phyloP scores from a whole-genome alignment of 352 stramenopile species.

The Globisporangium nodosum region DNA sequence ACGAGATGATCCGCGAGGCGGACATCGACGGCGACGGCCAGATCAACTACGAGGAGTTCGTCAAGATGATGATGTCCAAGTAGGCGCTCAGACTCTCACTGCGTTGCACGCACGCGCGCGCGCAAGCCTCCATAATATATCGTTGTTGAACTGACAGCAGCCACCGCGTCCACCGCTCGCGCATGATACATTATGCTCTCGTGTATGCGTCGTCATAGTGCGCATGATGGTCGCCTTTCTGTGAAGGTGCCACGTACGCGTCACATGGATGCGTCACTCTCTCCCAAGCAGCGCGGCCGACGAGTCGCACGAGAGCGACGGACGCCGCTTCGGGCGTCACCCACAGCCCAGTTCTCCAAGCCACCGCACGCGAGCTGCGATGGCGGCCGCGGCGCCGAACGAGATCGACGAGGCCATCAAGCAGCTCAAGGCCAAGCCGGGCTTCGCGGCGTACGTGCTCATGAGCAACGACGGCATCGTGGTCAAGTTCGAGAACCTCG shows the following conservation, averaged over 20 bases:
- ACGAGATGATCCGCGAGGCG: slow-evolving; percentile 99
- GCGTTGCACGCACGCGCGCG: background rate
- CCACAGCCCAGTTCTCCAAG: background rate
- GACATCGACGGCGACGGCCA: slow-evolving; percentile 98
- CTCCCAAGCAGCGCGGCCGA: too few species aligned
- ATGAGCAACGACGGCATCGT: slow-evolving; percentile 94
- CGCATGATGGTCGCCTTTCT: too few species aligned
- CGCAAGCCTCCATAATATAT: background rate
- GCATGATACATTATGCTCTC: background rate
- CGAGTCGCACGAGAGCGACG: background rate
- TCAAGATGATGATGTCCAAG: slow-evolving; percentile 99
- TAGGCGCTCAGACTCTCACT: slow-evolving; percentile 32
- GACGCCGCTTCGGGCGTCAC: too few species aligned
- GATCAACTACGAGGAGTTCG: slow-evolving; percentile 99
- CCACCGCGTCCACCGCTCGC: background rate
- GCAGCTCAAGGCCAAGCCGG: slow-evolving; percentile 88
- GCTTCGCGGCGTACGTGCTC: slow-evolving; percentile 88
- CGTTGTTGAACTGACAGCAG: background rate
- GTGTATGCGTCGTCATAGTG: background rate
- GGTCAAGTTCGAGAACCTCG: slow-evolving; percentile 90
- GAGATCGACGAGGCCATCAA: slow-evolving; percentile 92
- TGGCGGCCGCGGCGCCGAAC: slow-evolving; percentile 77
- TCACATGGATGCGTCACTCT: too few species aligned
- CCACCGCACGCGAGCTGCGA: slow-evolving; percentile 10
- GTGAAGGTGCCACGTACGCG: too few species aligned